Conservation (phyloP, 164 flowering plant genomes). For the Berberis thunbergii region DNA sequence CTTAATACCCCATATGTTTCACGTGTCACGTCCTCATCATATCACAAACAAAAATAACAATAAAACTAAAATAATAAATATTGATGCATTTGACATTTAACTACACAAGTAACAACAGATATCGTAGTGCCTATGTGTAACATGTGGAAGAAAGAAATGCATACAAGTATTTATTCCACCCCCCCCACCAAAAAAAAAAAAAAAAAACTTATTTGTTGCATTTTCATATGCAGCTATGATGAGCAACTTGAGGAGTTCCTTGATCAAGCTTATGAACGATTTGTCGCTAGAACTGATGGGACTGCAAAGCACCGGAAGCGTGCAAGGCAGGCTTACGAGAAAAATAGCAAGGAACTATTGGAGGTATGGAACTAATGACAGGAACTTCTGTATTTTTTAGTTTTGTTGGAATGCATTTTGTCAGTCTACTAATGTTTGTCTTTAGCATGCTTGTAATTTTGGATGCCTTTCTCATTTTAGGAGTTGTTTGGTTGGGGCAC, state of each 20-base stretch:
- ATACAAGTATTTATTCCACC: too few relatives aligned
- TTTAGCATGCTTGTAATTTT: neutral
- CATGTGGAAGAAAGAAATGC: too few relatives aligned
- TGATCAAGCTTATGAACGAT: conserved; percentile 78
- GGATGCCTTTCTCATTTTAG: neutral
- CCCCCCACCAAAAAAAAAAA: too few relatives aligned
- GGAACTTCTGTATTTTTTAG: neutral
- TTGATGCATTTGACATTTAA: too few relatives aligned
- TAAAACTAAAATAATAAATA: too few relatives aligned
- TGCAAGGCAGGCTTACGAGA: conserved; percentile 34
- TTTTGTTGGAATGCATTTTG: neutral
- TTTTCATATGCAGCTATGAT: conserved; percentile 49
- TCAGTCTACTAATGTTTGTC: neutral
- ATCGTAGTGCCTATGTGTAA: too few relatives aligned
- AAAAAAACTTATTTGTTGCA: neutral
- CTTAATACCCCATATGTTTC: too few relatives aligned
- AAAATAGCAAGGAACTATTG: conserved; percentile 33
- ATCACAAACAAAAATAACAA: too few relatives aligned
- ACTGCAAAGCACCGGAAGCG: conserved; percentile 78
- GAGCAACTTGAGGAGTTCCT: conserved; percentile 60
- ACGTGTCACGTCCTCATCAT: too few relatives aligned
- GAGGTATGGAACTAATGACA: conserved; percentile 35
- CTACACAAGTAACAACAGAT: too few relatives aligned
- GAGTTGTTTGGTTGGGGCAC: too few relatives aligned
- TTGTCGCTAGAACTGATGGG: conserved; percentile 52